Percentiles rank a stretch among this genome's conserved stretches.
Evolutionary conservation across 495 filamentous ascomycete species (phyloP).

Genomic region (Pyronema omphalodes): DNA sequence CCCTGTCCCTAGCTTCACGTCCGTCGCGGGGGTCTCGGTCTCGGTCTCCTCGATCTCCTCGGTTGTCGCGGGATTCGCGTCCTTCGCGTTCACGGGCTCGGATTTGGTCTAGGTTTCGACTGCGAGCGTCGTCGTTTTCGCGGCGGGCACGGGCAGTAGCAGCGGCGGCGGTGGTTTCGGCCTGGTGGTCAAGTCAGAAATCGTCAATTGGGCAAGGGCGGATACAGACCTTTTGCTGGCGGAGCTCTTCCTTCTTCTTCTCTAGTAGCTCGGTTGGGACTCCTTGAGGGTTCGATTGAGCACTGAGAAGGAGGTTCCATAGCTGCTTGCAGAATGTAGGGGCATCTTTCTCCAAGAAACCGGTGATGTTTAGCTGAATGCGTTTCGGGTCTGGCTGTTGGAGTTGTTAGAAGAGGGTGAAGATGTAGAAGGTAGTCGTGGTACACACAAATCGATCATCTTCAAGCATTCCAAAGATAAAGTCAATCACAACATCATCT

Average conservation of each 20-base stretch:
- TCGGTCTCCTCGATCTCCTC: conserved; percentile 31
- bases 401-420: background rate
- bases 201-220: background rate
- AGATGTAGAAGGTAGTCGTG: background rate
- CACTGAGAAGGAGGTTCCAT: conserved; percentile 80
- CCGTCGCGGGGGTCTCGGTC: conserved; percentile 6
- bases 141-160: conserved; percentile 37
- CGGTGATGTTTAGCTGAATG: conserved; percentile 81
- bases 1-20: too few relatives aligned
- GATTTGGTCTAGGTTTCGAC: conserved; percentile 43
- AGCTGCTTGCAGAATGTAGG: conserved; percentile 81
- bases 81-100: conserved; percentile 58
- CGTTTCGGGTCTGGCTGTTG: conserved; percentile 81
- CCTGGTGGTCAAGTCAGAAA: background rate
- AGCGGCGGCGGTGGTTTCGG: conserved; percentile 25
- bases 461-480: conserved; percentile 79
- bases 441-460: conserved; percentile 54
- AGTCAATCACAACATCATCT: conserved; percentile 86
- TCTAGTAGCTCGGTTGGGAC: conserved; percentile 89
- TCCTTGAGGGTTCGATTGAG: conserved; percentile 69
- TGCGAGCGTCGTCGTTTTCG: conserved; percentile 40
- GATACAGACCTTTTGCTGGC: conserved; percentile 65
- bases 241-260: conserved; percentile 84
- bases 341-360: conserved; percentile 88
- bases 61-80: conserved; percentile 39